These are phyloP conservation scores for Aspergillus aculeatinus DNA, from an alignment of 2,329 filamentous ascomycete species.

Conservation along the genomic window DNA sequence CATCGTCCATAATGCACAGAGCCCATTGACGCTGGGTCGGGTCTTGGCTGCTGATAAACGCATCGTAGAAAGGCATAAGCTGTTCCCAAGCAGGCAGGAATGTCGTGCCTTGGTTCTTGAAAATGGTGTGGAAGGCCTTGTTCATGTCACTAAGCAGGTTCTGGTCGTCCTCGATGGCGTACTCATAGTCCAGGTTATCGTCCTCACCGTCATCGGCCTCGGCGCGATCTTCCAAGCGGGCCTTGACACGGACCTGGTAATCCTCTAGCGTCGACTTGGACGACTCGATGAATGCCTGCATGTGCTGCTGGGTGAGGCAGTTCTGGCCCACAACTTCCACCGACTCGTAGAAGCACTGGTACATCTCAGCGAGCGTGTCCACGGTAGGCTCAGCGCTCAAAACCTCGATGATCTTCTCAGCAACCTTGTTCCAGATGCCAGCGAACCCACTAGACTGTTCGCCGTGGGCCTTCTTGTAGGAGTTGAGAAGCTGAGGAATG, in stretches of 20 bases:
- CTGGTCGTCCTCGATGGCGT: slow-evolving; percentile 96
- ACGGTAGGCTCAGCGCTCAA: slow-evolving; percentile 91
- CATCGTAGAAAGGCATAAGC: slow-evolving; percentile 79
- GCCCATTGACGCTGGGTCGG: slow-evolving; percentile 96
- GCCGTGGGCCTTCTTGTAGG: slow-evolving; percentile 90
- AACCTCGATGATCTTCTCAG: slow-evolving; percentile 89
- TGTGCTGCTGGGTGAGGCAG: slow-evolving; percentile 73
- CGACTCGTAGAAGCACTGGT: slow-evolving; percentile 99
- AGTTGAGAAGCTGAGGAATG: slow-evolving; percentile 87
- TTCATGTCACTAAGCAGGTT: slow-evolving; percentile 98
- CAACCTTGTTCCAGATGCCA: slow-evolving; percentile 80
- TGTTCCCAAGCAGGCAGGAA: slow-evolving; percentile 89
- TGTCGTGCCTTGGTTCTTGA: slow-evolving; percentile 85
- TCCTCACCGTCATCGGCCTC: slow-evolving; percentile 88
- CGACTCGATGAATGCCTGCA: slow-evolving; percentile 83
- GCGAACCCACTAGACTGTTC: slow-evolving; percentile 73
- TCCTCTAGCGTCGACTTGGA: slow-evolving; percentile 85
- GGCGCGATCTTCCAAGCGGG: slow-evolving; percentile 78
- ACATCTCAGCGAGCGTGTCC: slow-evolving; percentile 97
- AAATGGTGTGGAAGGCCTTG: slow-evolving; percentile 98
- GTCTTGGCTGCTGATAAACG: slow-evolving; percentile 76
- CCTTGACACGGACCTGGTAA: slow-evolving; percentile 82
- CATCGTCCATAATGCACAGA: slow-evolving; percentile 98
- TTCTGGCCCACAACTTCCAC: slow-evolving; percentile 89
- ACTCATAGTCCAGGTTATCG: slow-evolving; percentile 78